Evolutionary conservation across 2,329 filamentous ascomycete genomes (phyloP), one percentile per base, ranked within the genome.

Genomic region (Furcasterigmium furcatum): DNA sequence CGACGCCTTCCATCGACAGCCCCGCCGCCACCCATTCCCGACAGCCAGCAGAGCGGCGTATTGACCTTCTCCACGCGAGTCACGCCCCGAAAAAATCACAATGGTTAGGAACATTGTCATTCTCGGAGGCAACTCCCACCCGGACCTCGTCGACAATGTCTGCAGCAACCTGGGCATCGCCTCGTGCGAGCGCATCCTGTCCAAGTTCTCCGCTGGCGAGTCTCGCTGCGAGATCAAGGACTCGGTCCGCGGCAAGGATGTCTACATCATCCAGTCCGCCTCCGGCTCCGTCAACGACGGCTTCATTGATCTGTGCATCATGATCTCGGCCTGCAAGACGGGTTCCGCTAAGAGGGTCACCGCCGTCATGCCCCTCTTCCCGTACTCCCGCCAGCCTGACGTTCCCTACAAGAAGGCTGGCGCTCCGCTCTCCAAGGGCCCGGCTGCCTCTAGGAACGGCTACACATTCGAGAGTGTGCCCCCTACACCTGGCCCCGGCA

Each of bases 21-120:
- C 12, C 7, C 24, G 12, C n/a, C 24, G 12, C 24, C 24, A 7
- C 7, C 24, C 24, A 27, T 27, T 27, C 24, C 7, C 7, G 24
- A 12, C 24, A 27, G 24, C n/a, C n/a, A n/a, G n/a, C n/a, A n/a
- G n/a, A n/a, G n/a, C n/a, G 12, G 24, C 24, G 12, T 27, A 27
- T 12, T 12, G 24, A 27, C 24, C 24, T 27, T 12, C 24, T 12
- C 24, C 24, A 12, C 24, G 24, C 24, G 24, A 27, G 24, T 27
- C 24, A 27, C 7, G 24, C 24, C 25, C 20, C 18, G 27, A 20
- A 13, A 16, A 30, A 32, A 21, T 38, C 58, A 67, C 55, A 52
- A 96, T 96, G 91, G 91, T 96, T 56, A 87, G 91, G 67, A 96
- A 96, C 67, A 90, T 99, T 55, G 89, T 96, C 61, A 81, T 99